These are phyloP conservation scores for Panicum miliaceum DNA, from an alignment of 176 grass and related monocot genomes.

Conservation along the genomic window DNA sequence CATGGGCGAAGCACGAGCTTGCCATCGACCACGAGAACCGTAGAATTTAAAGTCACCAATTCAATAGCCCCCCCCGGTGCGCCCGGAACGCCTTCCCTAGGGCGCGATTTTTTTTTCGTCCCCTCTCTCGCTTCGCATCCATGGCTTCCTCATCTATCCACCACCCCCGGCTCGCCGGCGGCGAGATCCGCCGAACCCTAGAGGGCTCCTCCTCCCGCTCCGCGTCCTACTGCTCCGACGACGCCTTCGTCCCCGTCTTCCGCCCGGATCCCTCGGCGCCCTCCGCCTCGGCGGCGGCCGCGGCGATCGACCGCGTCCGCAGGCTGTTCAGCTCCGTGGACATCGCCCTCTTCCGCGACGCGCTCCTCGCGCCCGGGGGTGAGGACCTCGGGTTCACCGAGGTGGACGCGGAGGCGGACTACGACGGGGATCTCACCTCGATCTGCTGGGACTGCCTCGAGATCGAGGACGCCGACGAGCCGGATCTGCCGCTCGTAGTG, in stretches of 20 bases:
- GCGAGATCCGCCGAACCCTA: constrained; percentile 51
- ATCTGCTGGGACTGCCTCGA: constrained; percentile 73
- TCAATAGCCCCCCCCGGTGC: neutral
- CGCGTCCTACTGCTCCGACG: constrained; percentile 34
- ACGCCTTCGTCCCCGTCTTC: constrained; percentile 59
- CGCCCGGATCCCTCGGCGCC: constrained; percentile 29
- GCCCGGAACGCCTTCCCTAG: neutral
- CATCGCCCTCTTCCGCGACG: constrained; percentile 50
- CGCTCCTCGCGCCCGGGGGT: constrained; percentile 38
- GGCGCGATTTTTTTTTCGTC: constrained; percentile 41
- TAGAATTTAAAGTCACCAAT: neutral
- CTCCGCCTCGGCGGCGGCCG: constrained; percentile 26
- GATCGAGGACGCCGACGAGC: constrained; percentile 48
- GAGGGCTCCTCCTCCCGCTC: constrained; percentile 40
- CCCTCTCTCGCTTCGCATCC: neutral
- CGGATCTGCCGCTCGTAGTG: constrained; percentile 43
- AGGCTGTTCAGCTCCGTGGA: constrained; percentile 64
- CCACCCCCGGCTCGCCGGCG: constrained; percentile 35
- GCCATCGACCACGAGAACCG: neutral
- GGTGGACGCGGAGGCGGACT: constrained; percentile 31
- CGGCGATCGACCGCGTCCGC: constrained; percentile 54
- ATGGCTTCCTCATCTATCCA: constrained; percentile 56
- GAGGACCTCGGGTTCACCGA: constrained; percentile 68
- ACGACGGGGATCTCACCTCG: constrained; percentile 38
- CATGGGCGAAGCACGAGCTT: neutral